Percentiles rank a stretch among this genome's conserved stretches.
Evolutionary conservation across 139 green algal genomes (phyloP).

Genomic region (Coccomyxa sp.): DNA sequence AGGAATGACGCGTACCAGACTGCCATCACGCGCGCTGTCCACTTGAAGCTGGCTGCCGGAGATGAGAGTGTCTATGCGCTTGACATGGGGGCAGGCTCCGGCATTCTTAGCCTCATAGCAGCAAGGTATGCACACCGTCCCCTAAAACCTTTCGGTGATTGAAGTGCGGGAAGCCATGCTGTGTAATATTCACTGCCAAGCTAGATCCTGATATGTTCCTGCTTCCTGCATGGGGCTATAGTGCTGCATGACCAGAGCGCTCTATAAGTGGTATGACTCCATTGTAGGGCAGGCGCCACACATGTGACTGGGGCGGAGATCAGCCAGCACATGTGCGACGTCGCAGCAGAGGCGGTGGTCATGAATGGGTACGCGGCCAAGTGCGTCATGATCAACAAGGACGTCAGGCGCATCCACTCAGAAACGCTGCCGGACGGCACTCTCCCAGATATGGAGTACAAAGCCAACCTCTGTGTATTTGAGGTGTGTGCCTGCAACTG

Average conservation of each 20-base stretch:
- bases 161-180: too few relatives aligned
- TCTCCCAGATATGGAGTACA: conserved; percentile 48
- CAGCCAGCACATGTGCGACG: conserved; percentile 59
- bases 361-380: conserved; percentile 54
- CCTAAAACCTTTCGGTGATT: conserved; percentile 12
- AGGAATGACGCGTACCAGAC: conserved; percentile 66
- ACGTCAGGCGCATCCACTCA: conserved; percentile 46
- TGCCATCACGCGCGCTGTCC: conserved; percentile 43
- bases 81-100: conserved; percentile 70
- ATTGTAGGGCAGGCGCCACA: conserved; percentile 48
- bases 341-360: conserved; percentile 54
- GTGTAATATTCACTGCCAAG: too few relatives aligned
- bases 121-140: not conserved
- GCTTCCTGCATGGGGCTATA: too few relatives aligned
- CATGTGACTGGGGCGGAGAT: conserved; percentile 50
- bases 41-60: conserved; percentile 1
- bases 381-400: conserved; percentile 56
- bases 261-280: too few relatives aligned
- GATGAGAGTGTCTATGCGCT: conserved; percentile 41
- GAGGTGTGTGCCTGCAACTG: conserved; percentile 41
- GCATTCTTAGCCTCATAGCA: conserved; percentile 77
- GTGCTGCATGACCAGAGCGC: too few relatives aligned
- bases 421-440: conserved; percentile 49
- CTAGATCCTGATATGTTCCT: too few relatives aligned
- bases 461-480: conserved; percentile 53